A percentile compares a stretch with the other conserved stretches of the same genome.
phyloP scores from a whole-genome alignment of 1,284 basidiomycete genomes.

The Xerocomus tenax region DNA sequence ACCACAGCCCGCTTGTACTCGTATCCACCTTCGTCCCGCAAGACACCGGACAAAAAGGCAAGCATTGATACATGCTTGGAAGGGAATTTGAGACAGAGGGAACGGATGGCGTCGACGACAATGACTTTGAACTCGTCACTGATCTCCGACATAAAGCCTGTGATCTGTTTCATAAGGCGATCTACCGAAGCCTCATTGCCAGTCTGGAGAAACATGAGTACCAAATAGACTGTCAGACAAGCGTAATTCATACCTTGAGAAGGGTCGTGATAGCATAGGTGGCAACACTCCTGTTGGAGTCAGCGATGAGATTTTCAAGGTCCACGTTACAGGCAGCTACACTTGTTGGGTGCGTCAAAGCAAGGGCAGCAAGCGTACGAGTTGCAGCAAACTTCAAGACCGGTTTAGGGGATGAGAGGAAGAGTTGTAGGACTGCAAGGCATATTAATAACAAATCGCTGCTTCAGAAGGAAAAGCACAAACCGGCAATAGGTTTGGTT shows the following conservation, averaged over 20 bases:
- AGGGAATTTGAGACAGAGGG: slow-evolving; percentile 98
- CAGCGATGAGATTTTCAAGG: slow-evolving; percentile 94
- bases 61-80: slow-evolving; percentile 93
- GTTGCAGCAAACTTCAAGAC: slow-evolving; percentile 97
- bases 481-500: slow-evolving; percentile 80
- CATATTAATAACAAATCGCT: slow-evolving; percentile 1
- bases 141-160: slow-evolving; percentile 98
- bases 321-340: slow-evolving; percentile 95
- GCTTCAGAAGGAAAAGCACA: slow-evolving; percentile 19
- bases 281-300: slow-evolving; percentile 91
- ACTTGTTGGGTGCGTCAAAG: slow-evolving; percentile 73
- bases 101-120: slow-evolving; percentile 96
- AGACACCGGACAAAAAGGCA: slow-evolving; percentile 86
- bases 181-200: slow-evolving; percentile 99
- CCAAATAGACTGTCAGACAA: not conserved
- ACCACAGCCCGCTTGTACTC: slow-evolving; percentile 99
- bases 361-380: slow-evolving; percentile 85
- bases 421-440: slow-evolving; percentile 73
- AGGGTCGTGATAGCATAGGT: slow-evolving; percentile 98
- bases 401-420: slow-evolving; percentile 88
- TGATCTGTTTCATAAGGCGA: slow-evolving; percentile 98
- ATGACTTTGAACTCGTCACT: slow-evolving; percentile 99
- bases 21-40: slow-evolving; percentile 96
- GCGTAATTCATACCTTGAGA: slow-evolving; percentile 63
- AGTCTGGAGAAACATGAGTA: slow-evolving; percentile 45